phyloP scores from a whole-genome alignment of 208 protist genomes.

The Phytomonas francai region DNA sequence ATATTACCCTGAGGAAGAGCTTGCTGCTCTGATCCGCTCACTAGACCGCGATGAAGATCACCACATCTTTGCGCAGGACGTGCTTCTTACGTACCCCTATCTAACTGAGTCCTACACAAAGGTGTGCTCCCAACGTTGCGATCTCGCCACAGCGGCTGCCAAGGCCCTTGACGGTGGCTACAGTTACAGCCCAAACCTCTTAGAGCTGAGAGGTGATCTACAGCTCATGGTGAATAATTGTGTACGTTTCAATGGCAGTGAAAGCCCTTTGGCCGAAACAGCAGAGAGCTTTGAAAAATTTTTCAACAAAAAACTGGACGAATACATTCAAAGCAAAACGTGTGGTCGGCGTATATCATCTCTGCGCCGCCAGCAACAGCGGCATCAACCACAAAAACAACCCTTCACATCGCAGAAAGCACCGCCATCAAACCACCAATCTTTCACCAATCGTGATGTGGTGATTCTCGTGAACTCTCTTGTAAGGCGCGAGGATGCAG shows the following conservation, averaged over 20 bases:
- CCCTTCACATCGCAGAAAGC: background rate
- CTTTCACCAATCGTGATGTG: slow-evolving; percentile 24
- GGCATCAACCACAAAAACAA: slow-evolving; percentile 7
- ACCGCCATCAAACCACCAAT: slow-evolving; percentile 3
- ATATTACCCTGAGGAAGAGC: slow-evolving; percentile 52
- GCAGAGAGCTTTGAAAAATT: slow-evolving; percentile 62
- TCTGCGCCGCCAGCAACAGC: slow-evolving; percentile 24
- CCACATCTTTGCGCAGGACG: slow-evolving; percentile 71
- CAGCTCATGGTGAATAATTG: slow-evolving; percentile 84
- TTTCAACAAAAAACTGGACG: slow-evolving; percentile 50
- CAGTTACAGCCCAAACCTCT: slow-evolving; percentile 42
- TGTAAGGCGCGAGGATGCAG: slow-evolving; percentile 58
- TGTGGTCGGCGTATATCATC: slow-evolving; percentile 57
- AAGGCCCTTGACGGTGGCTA: slow-evolving; percentile 58
- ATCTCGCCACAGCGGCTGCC: slow-evolving; percentile 60
- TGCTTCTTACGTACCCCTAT: slow-evolving; percentile 65
- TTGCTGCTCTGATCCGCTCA: slow-evolving; percentile 53
- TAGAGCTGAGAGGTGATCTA: slow-evolving; percentile 49
- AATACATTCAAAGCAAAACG: slow-evolving; percentile 43
- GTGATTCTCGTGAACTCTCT: slow-evolving; percentile 51
- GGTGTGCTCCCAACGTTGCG: slow-evolving; percentile 64
- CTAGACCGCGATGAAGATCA: slow-evolving; percentile 66
- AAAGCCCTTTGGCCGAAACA: slow-evolving; percentile 33
- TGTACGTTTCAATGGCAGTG: slow-evolving; percentile 65
- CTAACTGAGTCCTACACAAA: slow-evolving; percentile 62